A percentile compares a stretch with the other conserved stretches of the same genome.
phyloP scores from a whole-genome alignment of 2,329 filamentous ascomycete species.

The Leptographium wingfieldii region DNA sequence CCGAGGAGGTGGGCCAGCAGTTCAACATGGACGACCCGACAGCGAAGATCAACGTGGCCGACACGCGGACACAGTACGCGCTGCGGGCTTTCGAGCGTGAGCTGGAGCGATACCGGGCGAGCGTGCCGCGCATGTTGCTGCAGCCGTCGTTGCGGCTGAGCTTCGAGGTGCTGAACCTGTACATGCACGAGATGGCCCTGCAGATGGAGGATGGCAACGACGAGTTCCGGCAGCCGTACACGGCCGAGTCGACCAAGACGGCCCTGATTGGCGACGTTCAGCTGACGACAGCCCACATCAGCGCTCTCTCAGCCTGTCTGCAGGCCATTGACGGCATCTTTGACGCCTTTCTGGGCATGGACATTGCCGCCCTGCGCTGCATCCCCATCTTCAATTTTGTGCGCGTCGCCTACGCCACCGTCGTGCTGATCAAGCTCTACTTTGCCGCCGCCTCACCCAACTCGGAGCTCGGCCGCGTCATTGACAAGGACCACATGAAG shows the following conservation, averaged over 20 bases:
- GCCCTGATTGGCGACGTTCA: slow-evolving; percentile 25
- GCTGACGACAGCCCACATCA: slow-evolving; percentile 47
- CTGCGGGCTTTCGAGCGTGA: slow-evolving; percentile 53
- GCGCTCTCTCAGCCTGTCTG: slow-evolving; percentile 54
- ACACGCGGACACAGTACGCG: slow-evolving; percentile 51
- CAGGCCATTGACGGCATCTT: slow-evolving; percentile 54
- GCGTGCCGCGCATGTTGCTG: slow-evolving; percentile 39
- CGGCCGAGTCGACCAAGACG: slow-evolving; percentile 30
- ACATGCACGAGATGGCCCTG: slow-evolving; percentile 65
- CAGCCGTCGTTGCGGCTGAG: slow-evolving; percentile 48
- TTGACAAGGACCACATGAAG: slow-evolving; percentile 55
- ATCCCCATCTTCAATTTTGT: slow-evolving; percentile 61
- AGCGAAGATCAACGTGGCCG: slow-evolving; percentile 40
- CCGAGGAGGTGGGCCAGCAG: slow-evolving; percentile 55
- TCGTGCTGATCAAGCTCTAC: slow-evolving; percentile 63
- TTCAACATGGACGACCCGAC: slow-evolving; percentile 55
- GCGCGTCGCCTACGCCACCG: slow-evolving; percentile 57
- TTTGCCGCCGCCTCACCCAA: slow-evolving; percentile 51
- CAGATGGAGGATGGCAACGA: slow-evolving; percentile 46
- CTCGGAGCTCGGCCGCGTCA: slow-evolving; percentile 56
- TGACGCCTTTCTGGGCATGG: slow-evolving; percentile 50
- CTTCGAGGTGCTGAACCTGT: slow-evolving; percentile 54
- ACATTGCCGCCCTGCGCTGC: slow-evolving; percentile 44
- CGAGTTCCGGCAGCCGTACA: slow-evolving; percentile 35
- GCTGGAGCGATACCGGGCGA: slow-evolving; percentile 44